A percentile compares a stretch with the other conserved stretches of the same genome.
Evolutionary conservation across 73 alveolate species (phyloP).

Genomic region (Paramecium biaurelia): DNA sequence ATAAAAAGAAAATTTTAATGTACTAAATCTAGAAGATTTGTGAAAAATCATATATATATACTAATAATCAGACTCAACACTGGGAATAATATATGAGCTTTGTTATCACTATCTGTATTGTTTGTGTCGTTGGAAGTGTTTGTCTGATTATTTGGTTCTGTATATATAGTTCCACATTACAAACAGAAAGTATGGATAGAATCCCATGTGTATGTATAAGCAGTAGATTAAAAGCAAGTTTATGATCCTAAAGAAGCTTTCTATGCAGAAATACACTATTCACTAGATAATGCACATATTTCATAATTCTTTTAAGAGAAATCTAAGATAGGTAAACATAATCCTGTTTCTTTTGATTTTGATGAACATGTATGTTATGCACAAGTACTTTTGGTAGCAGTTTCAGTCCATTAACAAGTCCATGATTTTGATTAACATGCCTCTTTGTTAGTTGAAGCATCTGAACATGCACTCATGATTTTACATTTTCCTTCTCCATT

Average conservation of each 20-base stretch:
- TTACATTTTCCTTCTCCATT: slow-evolving; percentile 27
- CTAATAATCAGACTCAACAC: neutral
- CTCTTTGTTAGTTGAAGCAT: neutral
- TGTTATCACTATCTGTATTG: neutral
- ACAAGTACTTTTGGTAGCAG: neutral
- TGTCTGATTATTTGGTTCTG: neutral
- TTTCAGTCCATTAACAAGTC: slow-evolving; percentile 12
- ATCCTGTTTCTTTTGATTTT: neutral
- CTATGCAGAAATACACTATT: neutral
- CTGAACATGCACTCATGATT: slow-evolving; percentile 10
- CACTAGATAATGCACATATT: neutral
- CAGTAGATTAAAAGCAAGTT: neutral
- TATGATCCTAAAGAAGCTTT: neutral
- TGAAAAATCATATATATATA: slow-evolving; percentile 22
- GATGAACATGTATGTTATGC: neutral
- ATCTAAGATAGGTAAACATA: slow-evolving; percentile 5
- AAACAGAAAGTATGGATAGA: neutral
- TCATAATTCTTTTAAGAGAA: neutral
- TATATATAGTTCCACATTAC: neutral
- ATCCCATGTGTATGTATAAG: slow-evolving; percentile 15
- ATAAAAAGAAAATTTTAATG: neutral
- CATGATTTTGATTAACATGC: neutral
- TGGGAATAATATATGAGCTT: neutral
- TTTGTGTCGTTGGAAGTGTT: neutral
- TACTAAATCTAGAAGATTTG: slow-evolving; percentile 20